Evolutionary conservation across 345 rosid genomes (phyloP).

Genomic region (Capsella bursapastoris): DNA sequence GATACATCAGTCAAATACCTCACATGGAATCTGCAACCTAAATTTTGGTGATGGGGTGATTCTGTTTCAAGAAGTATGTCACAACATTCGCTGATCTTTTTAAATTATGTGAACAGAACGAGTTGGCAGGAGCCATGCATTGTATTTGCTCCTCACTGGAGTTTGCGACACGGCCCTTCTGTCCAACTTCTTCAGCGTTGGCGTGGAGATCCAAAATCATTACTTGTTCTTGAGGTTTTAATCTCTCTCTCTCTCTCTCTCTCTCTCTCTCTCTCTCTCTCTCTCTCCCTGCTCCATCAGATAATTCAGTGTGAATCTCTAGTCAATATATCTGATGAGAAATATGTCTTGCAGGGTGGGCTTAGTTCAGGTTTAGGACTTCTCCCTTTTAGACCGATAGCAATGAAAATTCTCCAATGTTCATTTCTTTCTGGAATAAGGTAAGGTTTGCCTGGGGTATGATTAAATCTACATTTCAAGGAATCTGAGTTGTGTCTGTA

Average conservation of each 20-base stretch:
- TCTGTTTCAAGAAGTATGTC: not conserved
- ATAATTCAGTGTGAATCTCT: conserved; percentile 16
- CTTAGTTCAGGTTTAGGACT: conserved; percentile 63
- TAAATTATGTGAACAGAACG: conserved; percentile 50
- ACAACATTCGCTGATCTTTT: not conserved
- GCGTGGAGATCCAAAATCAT: conserved; percentile 67
- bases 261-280: not conserved
- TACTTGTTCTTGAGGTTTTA: conserved; percentile 81
- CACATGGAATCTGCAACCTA: conserved; percentile 5
- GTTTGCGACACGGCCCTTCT: conserved; percentile 79
- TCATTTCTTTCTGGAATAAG: conserved; percentile 80
- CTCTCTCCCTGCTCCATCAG: not conserved
- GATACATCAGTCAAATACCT: conserved; percentile 12
- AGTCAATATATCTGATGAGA: conserved; percentile 19
- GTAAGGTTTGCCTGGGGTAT: conserved; percentile 45
- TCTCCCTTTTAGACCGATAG: conserved; percentile 72
- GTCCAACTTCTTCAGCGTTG: conserved; percentile 81
- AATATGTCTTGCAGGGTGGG: conserved; percentile 59
- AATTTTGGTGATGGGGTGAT: not conserved
- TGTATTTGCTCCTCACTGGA: conserved; percentile 77
- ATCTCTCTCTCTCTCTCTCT: not conserved
- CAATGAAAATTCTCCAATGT: conserved; percentile 82
- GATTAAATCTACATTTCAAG: not conserved
- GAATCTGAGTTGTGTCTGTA: conserved; percentile 11
- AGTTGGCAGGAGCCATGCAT: conserved; percentile 92